Conservation (phyloP, 1,139 yeast species). For the Geotrichum fermentans region DNA sequence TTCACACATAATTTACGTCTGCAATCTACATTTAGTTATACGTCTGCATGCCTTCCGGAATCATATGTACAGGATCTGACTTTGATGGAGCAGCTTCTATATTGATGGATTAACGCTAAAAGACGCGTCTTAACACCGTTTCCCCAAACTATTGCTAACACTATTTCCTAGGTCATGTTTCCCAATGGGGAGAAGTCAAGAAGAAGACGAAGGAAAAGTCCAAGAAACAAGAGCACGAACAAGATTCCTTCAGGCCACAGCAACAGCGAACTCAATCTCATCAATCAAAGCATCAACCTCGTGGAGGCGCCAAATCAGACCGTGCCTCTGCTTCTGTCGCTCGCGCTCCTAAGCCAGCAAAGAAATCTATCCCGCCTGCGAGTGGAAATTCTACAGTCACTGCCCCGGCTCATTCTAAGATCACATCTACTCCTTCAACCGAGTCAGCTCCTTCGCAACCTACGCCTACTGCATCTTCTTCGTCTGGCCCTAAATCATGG, state of each 20-base stretch:
- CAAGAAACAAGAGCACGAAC: conserved; percentile 27
- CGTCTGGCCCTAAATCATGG: conserved; percentile 28
- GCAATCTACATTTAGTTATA: too few relatives aligned
- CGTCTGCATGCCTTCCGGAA: too few relatives aligned
- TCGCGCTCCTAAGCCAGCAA: conserved; percentile 3
- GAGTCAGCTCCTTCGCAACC: conserved; percentile 21
- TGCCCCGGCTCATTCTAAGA: conserved; percentile 7
- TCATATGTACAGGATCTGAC: too few relatives aligned
- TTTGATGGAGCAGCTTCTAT: too few relatives aligned
- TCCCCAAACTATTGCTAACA: too few relatives aligned
- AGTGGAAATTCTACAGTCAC: background rate
- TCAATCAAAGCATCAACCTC: conserved; percentile 13
- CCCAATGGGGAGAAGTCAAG: conserved; percentile 60
- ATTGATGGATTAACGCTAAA: too few relatives aligned
- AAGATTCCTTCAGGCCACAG: conserved; percentile 1
- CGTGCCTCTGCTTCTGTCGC: conserved; percentile 6
- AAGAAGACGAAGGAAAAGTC: conserved; percentile 48
- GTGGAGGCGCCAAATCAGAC: conserved; percentile 11
- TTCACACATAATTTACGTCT: background rate
- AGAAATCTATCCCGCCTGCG: conserved; percentile 1
- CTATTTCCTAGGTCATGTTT: conserved; percentile 37
- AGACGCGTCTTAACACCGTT: too few relatives aligned
- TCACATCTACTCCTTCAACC: conserved; percentile 17
- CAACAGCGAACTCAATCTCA: background rate
- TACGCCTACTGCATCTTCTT: conserved; percentile 23